A percentile compares a stretch with the other conserved stretches of the same genome.
Conservation (phyloP, 192 early-diverging fungal species). For the Coemansia sp. region DNA sequence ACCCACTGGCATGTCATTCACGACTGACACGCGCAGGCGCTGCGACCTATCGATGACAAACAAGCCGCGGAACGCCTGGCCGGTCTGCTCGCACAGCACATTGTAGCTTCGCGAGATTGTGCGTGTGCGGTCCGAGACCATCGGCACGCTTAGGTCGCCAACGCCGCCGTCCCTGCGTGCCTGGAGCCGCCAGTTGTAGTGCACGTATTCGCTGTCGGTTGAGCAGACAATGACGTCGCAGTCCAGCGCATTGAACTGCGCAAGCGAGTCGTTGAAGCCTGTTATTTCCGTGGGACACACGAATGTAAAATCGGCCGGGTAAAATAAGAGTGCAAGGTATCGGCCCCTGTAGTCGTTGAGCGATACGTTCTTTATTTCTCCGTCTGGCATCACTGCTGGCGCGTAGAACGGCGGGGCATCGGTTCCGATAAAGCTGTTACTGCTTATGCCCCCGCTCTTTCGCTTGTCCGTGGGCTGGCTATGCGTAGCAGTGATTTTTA, state of each 20-base stretch:
- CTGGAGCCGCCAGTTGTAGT: constrained; percentile 76
- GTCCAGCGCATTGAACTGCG: constrained; percentile 67
- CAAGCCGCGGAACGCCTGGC: constrained; percentile 70
- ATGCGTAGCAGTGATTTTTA: neutral
- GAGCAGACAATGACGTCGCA: constrained; percentile 65
- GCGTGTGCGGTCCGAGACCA: constrained; percentile 75
- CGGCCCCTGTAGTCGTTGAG: constrained; percentile 26
- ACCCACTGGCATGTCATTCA: constrained; percentile 82
- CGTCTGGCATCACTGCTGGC: constrained; percentile 15
- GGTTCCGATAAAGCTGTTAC: neutral
- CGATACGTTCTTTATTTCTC: neutral
- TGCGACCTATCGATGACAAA: constrained; percentile 81
- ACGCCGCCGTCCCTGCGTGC: constrained; percentile 76
- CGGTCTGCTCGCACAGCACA: constrained; percentile 71
- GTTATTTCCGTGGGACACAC: constrained; percentile 83
- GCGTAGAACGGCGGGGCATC: constrained; percentile 14
- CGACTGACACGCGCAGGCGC: constrained; percentile 68
- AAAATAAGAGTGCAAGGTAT: constrained; percentile 73
- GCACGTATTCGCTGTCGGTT: constrained; percentile 73
- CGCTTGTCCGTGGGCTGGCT: neutral
- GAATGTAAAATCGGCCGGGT: constrained; percentile 81
- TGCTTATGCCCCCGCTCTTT: neutral
- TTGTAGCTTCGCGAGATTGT: constrained; percentile 65
- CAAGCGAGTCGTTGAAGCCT: constrained; percentile 69
- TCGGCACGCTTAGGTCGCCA: constrained; percentile 75